Base-by-base conservation (phyloP, 2,329 filamentous ascomycete genomes). In the Phoma herbarum region DNA sequence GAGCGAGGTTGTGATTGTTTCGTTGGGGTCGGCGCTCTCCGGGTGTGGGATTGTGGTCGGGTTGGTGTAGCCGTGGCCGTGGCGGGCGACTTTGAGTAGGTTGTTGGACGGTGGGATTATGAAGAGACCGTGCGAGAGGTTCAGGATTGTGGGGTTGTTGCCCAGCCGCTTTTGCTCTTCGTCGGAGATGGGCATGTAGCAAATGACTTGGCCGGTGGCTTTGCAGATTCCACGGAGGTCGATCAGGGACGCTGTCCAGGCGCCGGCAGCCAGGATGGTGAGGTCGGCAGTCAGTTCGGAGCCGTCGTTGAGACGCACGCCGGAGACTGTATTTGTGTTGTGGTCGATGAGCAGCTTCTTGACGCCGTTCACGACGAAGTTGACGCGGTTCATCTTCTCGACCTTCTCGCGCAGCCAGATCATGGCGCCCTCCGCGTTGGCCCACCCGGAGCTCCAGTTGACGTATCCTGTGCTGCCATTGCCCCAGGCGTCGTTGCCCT, bases 121-220 rank as follows among this genome's bases (percentile, higher is more conserved):
- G 81, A 93, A 94, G 59, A 90, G 82, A 9, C 90, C 90, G 2
- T 84, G 86, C 47, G 83, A 85, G 64, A 93, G 81, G 77, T 92
- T 92, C 39, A 94, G 78, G 22, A 91, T 78, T 2, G 92, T 90
- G 0, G 93, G 93, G 70, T 88, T 87, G 31, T 85, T 78, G 41
- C 81, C 81, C 11, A 97, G 81, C 4, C 77, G 76, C 16, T 81
- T 80, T 77, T 93, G 87, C 77, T 97, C 93, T 5, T 85, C 84
- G 16, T 86, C 80, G 0, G 87, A 90, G 67, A 98, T 84, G 63
- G 87, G 83, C 64, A 97, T 80, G 79, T 96, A 97, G 12, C 85
- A 90, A 25, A 98, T 74, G 0, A 86, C 85, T 70, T 98, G 94
- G 14, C 92, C 94, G 0, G 92, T 96, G 2, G 93, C 90, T 63